These are phyloP conservation scores for Chlamydomonas sp. DNA, from an alignment of 139 green algal genomes.

Conservation along the genomic window DNA sequence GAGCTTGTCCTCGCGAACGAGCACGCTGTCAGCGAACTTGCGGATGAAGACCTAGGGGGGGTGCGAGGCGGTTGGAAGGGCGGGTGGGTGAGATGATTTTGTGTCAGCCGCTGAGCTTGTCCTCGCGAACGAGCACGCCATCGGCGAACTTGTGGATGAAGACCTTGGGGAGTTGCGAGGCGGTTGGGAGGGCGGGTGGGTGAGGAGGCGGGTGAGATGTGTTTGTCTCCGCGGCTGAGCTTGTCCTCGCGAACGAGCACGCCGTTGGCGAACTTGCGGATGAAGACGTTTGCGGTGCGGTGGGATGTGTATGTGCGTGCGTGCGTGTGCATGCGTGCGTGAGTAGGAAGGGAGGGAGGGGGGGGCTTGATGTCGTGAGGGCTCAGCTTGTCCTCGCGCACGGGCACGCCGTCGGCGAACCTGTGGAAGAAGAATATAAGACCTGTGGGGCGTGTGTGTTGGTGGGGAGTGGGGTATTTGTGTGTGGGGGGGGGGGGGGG, in stretches of 20 bases:
- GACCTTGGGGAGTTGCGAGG: background rate
- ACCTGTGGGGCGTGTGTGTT: too few species aligned
- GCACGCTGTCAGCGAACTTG: conserved; percentile 31
- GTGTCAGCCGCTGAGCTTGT: conserved; percentile 22
- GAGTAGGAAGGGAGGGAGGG: background rate
- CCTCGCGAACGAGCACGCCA: conserved; percentile 32
- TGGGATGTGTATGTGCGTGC: background rate
- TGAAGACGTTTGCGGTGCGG: conserved; percentile 14
- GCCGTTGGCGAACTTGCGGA: conserved; percentile 39
- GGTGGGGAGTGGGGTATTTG: too few species aligned
- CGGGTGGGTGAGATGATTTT: too few species aligned
- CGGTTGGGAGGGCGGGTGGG: background rate
- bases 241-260: conserved; percentile 37
- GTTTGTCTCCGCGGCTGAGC: conserved; percentile 1
- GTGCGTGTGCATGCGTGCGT: background rate
- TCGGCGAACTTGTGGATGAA: conserved; percentile 40
- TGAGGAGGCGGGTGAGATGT: background rate
- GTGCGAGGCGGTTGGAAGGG: background rate
- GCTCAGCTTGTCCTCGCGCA: conserved; percentile 37
- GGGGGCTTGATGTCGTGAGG: conserved; percentile 28
- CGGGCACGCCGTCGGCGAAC: conserved; percentile 35
- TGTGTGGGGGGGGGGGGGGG: too few species aligned
- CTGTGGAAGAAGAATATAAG: conserved; percentile 34
- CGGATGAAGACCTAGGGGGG: conserved; percentile 26
- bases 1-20: conserved; percentile 37